These are phyloP conservation scores for Allomyces macrogynus DNA, from an alignment of 192 early-diverging fungal species.

Conservation along the genomic window DNA sequence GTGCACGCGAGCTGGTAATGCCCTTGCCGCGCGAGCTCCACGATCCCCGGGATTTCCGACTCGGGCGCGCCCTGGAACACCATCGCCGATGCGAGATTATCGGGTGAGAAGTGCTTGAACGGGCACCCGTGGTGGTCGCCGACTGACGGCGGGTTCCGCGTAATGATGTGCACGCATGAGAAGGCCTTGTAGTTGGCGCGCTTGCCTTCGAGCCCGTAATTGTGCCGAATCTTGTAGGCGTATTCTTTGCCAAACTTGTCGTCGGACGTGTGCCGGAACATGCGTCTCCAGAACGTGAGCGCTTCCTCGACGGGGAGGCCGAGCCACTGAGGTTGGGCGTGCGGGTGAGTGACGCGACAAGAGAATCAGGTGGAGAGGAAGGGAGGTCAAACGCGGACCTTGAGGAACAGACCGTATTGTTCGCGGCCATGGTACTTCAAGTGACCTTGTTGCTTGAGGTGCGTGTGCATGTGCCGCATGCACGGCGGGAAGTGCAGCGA, in stretches of 20 bases:
- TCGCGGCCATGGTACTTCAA: constrained; percentile 71
- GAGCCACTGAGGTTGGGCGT: constrained; percentile 30
- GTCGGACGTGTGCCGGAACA: constrained; percentile 58
- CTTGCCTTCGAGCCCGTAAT: constrained; percentile 86
- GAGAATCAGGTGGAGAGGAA: background rate
- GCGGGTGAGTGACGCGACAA: background rate
- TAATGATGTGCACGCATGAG: constrained; percentile 77
- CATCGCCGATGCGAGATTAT: constrained; percentile 42
- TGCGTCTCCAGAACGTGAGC: constrained; percentile 71
- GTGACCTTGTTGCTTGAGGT: constrained; percentile 53
- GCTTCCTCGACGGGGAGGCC: constrained; percentile 77
- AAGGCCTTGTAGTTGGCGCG: constrained; percentile 55
- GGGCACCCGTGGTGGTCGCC: constrained; percentile 92
- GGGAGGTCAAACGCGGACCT: constrained; percentile 20
- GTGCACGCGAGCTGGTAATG: constrained; percentile 95
- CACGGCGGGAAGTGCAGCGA: constrained; percentile 68
- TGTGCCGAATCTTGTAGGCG: constrained; percentile 86
- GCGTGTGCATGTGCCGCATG: constrained; percentile 63
- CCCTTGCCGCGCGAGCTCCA: constrained; percentile 34
- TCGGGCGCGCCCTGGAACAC: constrained; percentile 33
- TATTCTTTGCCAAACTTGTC: constrained; percentile 86
- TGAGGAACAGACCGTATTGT: constrained; percentile 85
- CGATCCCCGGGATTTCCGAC: constrained; percentile 38
- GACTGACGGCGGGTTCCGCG: constrained; percentile 46
- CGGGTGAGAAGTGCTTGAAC: constrained; percentile 56